phyloP scores from a whole-genome alignment of 2,329 filamentous ascomycete species.

The Thielaviopsis punctulata region DNA sequence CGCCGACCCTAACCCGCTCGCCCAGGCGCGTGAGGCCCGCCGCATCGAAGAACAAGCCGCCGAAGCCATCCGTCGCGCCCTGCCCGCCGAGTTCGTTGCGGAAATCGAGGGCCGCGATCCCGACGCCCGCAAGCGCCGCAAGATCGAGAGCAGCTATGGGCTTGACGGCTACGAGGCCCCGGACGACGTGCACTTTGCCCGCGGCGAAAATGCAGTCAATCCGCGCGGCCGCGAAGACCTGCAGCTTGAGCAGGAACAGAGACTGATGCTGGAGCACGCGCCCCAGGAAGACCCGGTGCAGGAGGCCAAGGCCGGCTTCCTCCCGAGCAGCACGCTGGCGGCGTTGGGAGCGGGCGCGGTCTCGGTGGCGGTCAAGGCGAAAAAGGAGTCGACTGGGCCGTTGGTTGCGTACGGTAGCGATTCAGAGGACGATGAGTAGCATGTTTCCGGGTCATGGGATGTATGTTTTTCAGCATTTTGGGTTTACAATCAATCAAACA shows the following conservation, averaged over 20 bases:
- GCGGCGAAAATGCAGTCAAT: conserved; percentile 52
- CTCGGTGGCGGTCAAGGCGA: conserved; percentile 35
- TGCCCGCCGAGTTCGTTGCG: conserved; percentile 79
- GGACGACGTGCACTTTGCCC: conserved; percentile 82
- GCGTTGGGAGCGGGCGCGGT: conserved; percentile 48
- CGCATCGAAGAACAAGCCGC: conserved; percentile 91
- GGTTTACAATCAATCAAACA: conserved; percentile 2
- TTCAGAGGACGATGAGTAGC: conserved; percentile 15
- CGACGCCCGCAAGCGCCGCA: conserved; percentile 72
- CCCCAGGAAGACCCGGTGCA: conserved; percentile 18
- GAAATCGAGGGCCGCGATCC: conserved; percentile 87
- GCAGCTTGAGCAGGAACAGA: conserved; percentile 42
- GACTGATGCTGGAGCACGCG: conserved; percentile 37
- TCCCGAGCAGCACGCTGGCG: conserved; percentile 67
- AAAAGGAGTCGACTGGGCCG: conserved; percentile 43
- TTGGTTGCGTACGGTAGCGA: conserved; percentile 84
- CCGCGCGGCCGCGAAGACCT: conserved; percentile 39
- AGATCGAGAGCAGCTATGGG: conserved; percentile 77
- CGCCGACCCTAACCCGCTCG: conserved; percentile 85
- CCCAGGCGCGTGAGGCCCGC: conserved; percentile 77
- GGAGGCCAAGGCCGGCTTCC: conserved; percentile 43
- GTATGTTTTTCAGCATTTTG: conserved; percentile 11
- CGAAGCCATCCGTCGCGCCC: conserved; percentile 72
- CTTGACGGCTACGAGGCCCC: conserved; percentile 84
- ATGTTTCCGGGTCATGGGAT: background rate